Conservation (phyloP, 495 filamentous ascomycete species). For the Aspergillus ellipticus region DNA sequence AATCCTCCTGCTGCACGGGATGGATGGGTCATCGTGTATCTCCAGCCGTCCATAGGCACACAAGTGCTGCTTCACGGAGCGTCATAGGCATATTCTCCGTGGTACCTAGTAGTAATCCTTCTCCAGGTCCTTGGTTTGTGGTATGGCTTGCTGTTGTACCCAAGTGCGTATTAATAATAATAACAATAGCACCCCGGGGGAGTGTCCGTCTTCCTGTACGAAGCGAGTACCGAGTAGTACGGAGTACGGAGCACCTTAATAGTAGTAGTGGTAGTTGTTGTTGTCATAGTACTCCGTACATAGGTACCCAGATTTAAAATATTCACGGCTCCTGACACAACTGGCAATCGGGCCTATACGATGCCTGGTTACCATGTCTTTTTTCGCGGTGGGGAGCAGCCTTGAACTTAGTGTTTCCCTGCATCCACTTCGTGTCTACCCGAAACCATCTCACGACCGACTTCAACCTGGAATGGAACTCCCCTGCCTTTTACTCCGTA, state of each 20-base stretch:
- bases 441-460: conserved; percentile 16
- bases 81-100: too few species aligned
- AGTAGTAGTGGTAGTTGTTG: neutral
- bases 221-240: neutral
- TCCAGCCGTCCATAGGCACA: neutral
- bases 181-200: neutral
- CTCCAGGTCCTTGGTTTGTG: neutral
- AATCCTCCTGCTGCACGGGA: conserved; percentile 1
- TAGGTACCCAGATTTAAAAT: neutral
- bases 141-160: neutral
- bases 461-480: neutral
- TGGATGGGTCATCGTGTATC: neutral
- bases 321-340: neutral
- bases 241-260: neutral
- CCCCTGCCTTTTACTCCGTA: neutral
- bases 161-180: too few species aligned
- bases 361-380: neutral
- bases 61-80: too few species aligned
- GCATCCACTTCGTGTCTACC: conserved; percentile 21
- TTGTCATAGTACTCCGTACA: too few species aligned
- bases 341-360: neutral
- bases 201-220: neutral
- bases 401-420: conserved; percentile 11
- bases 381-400: conserved; percentile 14
- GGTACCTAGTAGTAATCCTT: too few species aligned